These are phyloP conservation scores for Didymella keratinophila DNA, from an alignment of 2,329 filamentous ascomycete genomes.

Conservation along the genomic window DNA sequence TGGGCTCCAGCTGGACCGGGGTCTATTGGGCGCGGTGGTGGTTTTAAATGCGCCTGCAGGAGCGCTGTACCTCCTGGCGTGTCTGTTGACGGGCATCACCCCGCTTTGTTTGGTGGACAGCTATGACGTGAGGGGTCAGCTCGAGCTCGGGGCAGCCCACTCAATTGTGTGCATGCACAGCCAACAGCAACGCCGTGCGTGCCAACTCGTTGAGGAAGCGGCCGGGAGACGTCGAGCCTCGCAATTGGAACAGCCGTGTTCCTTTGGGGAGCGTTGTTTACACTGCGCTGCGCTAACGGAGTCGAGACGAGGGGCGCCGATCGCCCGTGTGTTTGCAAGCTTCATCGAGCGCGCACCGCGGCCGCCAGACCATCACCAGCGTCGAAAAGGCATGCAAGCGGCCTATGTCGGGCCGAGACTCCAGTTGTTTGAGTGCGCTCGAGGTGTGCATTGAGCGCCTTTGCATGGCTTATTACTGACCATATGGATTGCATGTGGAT, in stretches of 20 bases:
- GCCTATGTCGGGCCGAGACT: constrained; percentile 14
- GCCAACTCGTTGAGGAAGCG: constrained; percentile 21
- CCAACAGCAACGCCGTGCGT: constrained; percentile 20
- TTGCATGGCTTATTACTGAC: background rate
- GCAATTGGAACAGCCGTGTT: constrained; percentile 19
- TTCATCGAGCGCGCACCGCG: constrained; percentile 20
- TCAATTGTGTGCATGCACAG: constrained; percentile 20
- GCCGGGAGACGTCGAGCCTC: constrained; percentile 19
- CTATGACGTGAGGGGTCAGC: constrained; percentile 31
- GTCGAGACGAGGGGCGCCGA: constrained; percentile 20
- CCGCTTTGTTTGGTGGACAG: constrained; percentile 25
- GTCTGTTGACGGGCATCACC: constrained; percentile 26
- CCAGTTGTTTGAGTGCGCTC: background rate
- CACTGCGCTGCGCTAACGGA: constrained; percentile 19
- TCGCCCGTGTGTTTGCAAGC: constrained; percentile 12
- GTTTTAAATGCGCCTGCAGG: constrained; percentile 27
- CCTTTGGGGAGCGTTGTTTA: constrained; percentile 11
- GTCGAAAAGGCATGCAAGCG: background rate
- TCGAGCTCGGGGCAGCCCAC: constrained; percentile 24
- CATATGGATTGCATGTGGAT: background rate
- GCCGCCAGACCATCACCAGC: constrained; percentile 19
- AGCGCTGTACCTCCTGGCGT: constrained; percentile 23
- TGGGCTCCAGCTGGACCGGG: constrained; percentile 22
- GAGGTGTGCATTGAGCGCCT: background rate
- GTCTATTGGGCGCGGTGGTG: constrained; percentile 24